Conservation (phyloP, 208 protist genomes). For the Herpetomonas muscarum region DNA sequence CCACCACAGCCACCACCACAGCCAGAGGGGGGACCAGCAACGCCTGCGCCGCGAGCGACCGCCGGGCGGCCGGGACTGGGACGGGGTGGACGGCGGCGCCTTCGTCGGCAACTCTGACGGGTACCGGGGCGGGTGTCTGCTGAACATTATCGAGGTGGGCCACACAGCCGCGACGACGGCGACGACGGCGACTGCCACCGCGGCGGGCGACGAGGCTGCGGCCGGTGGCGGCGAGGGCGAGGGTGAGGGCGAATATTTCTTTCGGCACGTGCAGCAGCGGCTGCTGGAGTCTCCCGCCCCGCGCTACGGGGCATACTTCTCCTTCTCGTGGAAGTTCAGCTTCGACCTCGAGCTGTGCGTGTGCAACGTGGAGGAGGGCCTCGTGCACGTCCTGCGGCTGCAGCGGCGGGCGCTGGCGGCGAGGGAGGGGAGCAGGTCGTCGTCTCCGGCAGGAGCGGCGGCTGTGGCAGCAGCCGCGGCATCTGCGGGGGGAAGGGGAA, state of each 20-base stretch:
- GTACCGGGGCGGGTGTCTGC: constrained; percentile 13
- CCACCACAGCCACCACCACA: too few relatives aligned
- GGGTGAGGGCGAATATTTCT: not conserved
- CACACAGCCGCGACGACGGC: not conserved
- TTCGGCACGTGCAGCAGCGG: constrained; percentile 9
- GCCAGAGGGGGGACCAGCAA: too few relatives aligned
- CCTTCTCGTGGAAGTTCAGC: constrained; percentile 85
- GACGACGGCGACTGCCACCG: not conserved
- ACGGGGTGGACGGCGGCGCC: not conserved
- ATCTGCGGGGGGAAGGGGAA: too few relatives aligned
- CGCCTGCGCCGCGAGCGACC: too few relatives aligned
- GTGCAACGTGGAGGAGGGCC: constrained; percentile 57
- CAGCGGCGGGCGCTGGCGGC: constrained; percentile 2
- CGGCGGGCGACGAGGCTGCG: not conserved
- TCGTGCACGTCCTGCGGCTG: constrained; percentile 53
- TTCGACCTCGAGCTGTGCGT: constrained; percentile 58
- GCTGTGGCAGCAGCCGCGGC: not conserved
- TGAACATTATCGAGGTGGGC: constrained; percentile 24
- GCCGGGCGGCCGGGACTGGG: too few relatives aligned
- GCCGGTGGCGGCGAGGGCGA: not conserved
- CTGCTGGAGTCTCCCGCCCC: constrained; percentile 6
- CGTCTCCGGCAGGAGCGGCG: not conserved
- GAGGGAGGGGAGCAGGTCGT: not conserved
- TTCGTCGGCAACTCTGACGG: constrained; percentile 1
- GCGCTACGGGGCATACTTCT: constrained; percentile 36